Evolutionary conservation across 495 filamentous ascomycete species (phyloP).

Genomic region (Xylaria curta): DNA sequence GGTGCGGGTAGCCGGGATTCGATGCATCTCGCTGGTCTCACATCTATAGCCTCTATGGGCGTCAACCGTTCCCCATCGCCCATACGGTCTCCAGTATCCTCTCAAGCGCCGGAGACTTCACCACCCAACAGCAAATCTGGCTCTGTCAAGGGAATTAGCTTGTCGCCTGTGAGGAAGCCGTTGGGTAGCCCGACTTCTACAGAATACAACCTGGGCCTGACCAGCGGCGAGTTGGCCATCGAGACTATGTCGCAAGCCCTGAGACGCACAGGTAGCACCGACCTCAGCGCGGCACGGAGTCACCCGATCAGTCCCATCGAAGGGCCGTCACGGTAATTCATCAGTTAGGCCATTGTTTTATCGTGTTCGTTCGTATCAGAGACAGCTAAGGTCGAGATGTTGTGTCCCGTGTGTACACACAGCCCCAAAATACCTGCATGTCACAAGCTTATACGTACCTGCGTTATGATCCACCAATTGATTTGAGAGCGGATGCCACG

Average conservation of each 20-base stretch:
- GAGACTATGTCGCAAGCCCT: slow-evolving; percentile 92
- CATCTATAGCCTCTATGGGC: slow-evolving; percentile 54
- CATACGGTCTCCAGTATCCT: slow-evolving; percentile 71
- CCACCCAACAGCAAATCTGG: slow-evolving; percentile 72
- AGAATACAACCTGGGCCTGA: slow-evolving; percentile 39
- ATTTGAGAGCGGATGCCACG: neutral
- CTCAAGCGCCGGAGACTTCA: slow-evolving; percentile 65
- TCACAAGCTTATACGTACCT: slow-evolving; percentile 1
- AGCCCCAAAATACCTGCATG: neutral
- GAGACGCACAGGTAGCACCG: slow-evolving; percentile 80
- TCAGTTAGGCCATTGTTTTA: neutral
- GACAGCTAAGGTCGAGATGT: slow-evolving; percentile 28
- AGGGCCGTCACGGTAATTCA: slow-evolving; percentile 37
- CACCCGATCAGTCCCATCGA: slow-evolving; percentile 66
- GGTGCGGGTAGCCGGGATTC: slow-evolving; percentile 61
- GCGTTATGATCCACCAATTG: neutral
- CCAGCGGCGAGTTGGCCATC: slow-evolving; percentile 74
- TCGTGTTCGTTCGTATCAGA: slow-evolving; percentile 6
- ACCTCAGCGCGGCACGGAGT: slow-evolving; percentile 69
- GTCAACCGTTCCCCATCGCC: slow-evolving; percentile 76
- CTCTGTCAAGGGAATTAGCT: slow-evolving; percentile 69
- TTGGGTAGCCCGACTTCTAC: slow-evolving; percentile 55
- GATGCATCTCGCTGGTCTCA: slow-evolving; percentile 63
- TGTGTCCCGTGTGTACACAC: slow-evolving; percentile 14
- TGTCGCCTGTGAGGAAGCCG: slow-evolving; percentile 61